These are phyloP conservation scores for Aspergillus persii DNA, from an alignment of 2,329 filamentous ascomycete genomes.

Conservation along the genomic window DNA sequence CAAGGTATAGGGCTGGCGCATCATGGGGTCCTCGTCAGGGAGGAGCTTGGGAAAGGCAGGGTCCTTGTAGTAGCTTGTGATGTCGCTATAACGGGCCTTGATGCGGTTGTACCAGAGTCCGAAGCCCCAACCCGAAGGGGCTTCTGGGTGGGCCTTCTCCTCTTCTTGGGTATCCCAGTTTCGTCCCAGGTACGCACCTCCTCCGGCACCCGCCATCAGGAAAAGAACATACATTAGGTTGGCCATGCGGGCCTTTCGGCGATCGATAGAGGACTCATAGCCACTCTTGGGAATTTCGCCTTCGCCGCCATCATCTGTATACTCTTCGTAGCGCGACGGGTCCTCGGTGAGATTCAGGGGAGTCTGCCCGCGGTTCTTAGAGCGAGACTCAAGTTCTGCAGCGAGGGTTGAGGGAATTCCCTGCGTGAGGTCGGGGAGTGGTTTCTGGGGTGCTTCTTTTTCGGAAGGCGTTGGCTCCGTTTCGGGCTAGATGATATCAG, in stretches of 20 bases:
- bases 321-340: conserved; percentile 43
- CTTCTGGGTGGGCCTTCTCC: conserved; percentile 64
- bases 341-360: conserved; percentile 56
- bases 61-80: conserved; percentile 91
- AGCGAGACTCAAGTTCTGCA: conserved; percentile 62
- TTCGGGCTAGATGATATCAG: conserved; percentile 31
- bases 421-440: conserved; percentile 86
- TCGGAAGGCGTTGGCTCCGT: conserved; percentile 33
- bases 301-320: conserved; percentile 51
- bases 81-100: conserved; percentile 69
- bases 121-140: conserved; percentile 76
- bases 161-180: conserved; percentile 81
- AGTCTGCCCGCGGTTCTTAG: conserved; percentile 36
- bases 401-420: conserved; percentile 90
- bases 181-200: conserved; percentile 74
- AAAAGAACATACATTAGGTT: conserved; percentile 70
- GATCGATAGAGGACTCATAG: conserved; percentile 88
- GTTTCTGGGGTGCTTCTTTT: conserved; percentile 52
- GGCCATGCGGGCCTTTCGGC: conserved; percentile 71
- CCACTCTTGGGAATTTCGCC: conserved; percentile 69
- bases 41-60: conserved; percentile 92
- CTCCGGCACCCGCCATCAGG: conserved; percentile 55
- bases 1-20: conserved; percentile 85
- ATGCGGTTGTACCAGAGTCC: conserved; percentile 77
- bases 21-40: conserved; percentile 67